Conservation (phyloP, 257 asterid genomes). For the Euphrasia confusa region DNA sequence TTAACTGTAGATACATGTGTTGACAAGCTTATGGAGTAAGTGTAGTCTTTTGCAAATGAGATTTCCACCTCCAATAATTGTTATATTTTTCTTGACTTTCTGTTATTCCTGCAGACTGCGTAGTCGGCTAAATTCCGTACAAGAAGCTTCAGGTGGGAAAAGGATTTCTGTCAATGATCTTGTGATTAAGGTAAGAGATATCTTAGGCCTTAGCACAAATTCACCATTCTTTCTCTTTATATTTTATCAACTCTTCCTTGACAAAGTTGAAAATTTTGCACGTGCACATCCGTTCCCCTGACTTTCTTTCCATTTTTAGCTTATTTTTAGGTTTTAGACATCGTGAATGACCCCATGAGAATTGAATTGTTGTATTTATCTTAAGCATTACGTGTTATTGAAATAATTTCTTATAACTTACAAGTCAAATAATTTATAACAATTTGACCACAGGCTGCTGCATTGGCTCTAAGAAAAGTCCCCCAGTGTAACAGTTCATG, state of each 20-base stretch:
- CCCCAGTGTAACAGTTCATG: conserved; percentile 98
- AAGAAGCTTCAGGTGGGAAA: conserved; percentile 97
- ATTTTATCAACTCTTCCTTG: neutral
- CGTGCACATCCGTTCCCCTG: neutral
- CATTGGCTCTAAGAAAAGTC: conserved; percentile 93
- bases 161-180: conserved; percentile 88
- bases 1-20: conserved; percentile 91
- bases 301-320: conserved; percentile 2
- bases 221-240: conserved; percentile 1
- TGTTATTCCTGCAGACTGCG: conserved; percentile 59
- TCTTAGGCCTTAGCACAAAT: neutral
- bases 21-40: conserved; percentile 97
- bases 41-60: conserved; percentile 22
- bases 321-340: neutral
- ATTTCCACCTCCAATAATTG: conserved; percentile 11
- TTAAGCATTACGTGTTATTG: neutral
- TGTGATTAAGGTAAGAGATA: conserved; percentile 72
- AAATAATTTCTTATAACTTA: neutral
- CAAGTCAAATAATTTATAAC: neutral
- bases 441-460: conserved; percentile 38
- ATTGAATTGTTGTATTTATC: neutral
- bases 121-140: conserved; percentile 64
- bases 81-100: neutral
- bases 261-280: neutral
- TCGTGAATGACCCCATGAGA: neutral